A percentile compares a stretch with the other conserved stretches of the same genome.
Conservation (phyloP, 345 rosid genomes). For the Sisymbrium irio region DNA sequence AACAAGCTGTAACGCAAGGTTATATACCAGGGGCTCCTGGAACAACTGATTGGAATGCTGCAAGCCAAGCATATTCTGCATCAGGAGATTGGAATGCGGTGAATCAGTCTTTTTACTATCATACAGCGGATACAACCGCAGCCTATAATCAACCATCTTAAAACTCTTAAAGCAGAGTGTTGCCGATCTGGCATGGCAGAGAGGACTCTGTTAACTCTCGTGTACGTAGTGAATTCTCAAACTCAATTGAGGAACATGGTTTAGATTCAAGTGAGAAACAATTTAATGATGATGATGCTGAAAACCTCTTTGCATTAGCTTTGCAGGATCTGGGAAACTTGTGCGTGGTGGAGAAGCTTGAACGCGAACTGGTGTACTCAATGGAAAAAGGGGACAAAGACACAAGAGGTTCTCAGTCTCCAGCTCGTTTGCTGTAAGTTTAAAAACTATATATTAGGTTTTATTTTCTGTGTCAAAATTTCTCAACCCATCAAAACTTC, state of each 20-base stretch:
- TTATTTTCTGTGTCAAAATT: not conserved
- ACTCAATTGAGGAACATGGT: not conserved
- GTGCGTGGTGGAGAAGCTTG: constrained; percentile 1
- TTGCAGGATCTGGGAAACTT: constrained; percentile 22
- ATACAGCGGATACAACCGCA: constrained; percentile 21
- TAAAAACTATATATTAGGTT: not conserved
- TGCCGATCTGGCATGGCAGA: not conserved
- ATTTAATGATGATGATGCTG: not conserved
- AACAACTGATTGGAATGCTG: constrained; percentile 30
- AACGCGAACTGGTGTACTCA: not conserved
- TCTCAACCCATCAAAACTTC: constrained; percentile 20
- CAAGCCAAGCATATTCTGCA: constrained; percentile 29
- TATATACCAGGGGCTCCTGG: not conserved
- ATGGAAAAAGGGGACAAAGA: constrained; percentile 7
- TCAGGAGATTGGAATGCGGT: constrained; percentile 26
- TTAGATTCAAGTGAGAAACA: not conserved
- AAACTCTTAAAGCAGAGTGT: not conserved
- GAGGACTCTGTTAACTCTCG: constrained; percentile 2
- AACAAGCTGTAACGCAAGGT: constrained; percentile 23
- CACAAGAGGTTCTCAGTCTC: constrained; percentile 13
- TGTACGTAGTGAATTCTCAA: constrained; percentile 3
- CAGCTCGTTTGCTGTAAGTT: constrained; percentile 26
- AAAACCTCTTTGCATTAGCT: constrained; percentile 2
- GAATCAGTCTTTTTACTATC: constrained; percentile 26
- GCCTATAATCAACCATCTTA: constrained; percentile 26